Conservation (phyloP, 1,284 basidiomycete genomes). For the Neotropicomus parvogracilis region DNA sequence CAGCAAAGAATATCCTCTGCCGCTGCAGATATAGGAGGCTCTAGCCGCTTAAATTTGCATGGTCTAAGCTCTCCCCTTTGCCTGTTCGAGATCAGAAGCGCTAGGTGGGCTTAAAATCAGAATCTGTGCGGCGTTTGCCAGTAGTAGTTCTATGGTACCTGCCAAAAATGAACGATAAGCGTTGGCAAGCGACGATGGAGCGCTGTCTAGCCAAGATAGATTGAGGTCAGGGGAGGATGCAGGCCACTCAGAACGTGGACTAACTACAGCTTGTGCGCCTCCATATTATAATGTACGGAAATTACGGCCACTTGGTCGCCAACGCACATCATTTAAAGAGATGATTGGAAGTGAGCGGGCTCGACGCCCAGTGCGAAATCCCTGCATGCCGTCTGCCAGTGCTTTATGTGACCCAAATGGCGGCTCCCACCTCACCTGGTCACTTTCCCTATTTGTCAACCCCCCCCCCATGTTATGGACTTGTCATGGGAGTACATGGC, state of each 20-base stretch:
- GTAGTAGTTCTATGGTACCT: neutral
- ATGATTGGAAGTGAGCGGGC: neutral
- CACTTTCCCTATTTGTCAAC: neutral
- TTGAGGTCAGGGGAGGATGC: too few species aligned
- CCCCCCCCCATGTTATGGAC: conserved; percentile 8
- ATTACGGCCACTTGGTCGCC: conserved; percentile 11
- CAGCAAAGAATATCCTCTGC: neutral
- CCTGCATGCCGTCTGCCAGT: too few species aligned
- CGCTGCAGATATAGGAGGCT: neutral
- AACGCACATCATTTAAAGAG: conserved; percentile 7
- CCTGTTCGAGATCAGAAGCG: too few species aligned
- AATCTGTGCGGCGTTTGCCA: too few species aligned
- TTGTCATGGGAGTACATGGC: conserved; percentile 75
- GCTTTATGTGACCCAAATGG: too few species aligned
- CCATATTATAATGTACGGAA: neutral
- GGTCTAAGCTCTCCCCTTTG: neutral
- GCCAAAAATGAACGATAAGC: neutral
- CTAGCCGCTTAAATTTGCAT: too few species aligned
- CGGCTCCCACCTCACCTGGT: too few species aligned
- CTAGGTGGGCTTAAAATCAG: too few species aligned
- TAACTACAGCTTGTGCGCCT: conserved; percentile 12
- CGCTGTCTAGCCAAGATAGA: neutral
- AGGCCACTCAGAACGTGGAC: too few species aligned
- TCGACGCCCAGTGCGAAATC: neutral
- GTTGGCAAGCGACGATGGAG: conserved; percentile 2